Percentiles rank a stretch among this genome's conserved stretches.
Conservation (phyloP, 2,329 filamentous ascomycete species). For the Ophiocordyceps camponoti-saundersi region DNA sequence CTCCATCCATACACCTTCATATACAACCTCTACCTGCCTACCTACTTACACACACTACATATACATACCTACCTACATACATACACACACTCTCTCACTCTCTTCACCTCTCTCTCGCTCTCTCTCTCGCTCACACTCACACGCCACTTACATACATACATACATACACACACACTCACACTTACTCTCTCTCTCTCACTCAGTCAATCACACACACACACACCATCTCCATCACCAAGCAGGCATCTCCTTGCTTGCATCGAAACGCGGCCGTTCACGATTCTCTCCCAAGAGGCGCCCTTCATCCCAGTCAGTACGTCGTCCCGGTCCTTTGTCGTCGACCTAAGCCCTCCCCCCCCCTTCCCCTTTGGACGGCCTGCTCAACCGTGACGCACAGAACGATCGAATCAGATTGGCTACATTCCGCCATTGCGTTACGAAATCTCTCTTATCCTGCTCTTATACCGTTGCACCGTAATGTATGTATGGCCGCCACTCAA, state of each 20-base stretch:
- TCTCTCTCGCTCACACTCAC: too few relatives aligned
- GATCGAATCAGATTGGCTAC: background rate
- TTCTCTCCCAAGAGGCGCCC: background rate
- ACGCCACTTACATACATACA: too few relatives aligned
- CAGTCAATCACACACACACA: too few relatives aligned
- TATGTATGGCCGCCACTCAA: slow-evolving; percentile 1
- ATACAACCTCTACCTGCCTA: too few relatives aligned
- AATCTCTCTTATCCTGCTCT: background rate
- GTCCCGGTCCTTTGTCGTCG: background rate
- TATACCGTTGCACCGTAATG: slow-evolving; percentile 1
- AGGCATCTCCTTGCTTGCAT: background rate
- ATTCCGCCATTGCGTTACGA: background rate
- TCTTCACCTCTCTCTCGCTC: too few relatives aligned
- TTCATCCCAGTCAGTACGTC: background rate
- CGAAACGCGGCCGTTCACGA: background rate
- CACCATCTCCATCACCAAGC: background rate
- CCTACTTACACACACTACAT: too few relatives aligned
- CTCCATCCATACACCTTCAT: too few relatives aligned
- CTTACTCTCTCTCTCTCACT: too few relatives aligned
- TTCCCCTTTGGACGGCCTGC: background rate
- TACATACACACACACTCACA: too few relatives aligned
- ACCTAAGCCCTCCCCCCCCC: background rate
- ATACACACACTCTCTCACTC: too few relatives aligned
- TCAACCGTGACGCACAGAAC: background rate
- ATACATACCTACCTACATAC: too few relatives aligned